These are phyloP conservation scores for Hylodesmum podocarpum DNA, from an alignment of 306 rosid species.

Conservation along the genomic window DNA sequence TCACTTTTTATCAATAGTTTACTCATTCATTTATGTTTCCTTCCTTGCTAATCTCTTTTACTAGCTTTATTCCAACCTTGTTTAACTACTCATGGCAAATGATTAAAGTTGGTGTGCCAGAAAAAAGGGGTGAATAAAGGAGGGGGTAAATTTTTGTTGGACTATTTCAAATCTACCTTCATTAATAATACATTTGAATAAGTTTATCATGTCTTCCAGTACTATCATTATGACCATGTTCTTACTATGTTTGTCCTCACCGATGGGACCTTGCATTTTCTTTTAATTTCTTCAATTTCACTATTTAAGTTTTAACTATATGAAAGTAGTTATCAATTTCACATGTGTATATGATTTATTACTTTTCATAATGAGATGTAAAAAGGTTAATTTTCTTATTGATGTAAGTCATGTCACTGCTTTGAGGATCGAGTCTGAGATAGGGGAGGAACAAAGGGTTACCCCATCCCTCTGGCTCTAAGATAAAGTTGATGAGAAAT, in stretches of 20 bases:
- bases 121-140: neutral
- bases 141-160: neutral
- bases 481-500: neutral
- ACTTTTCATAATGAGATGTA: neutral
- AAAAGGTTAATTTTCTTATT: neutral
- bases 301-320: neutral
- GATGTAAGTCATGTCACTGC: neutral
- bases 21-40: neutral
- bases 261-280: neutral
- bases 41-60: constrained; percentile 7
- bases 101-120: neutral
- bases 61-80: constrained; percentile 28
- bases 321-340: neutral
- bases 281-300: neutral
- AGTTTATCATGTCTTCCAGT: neutral
- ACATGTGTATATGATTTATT: neutral
- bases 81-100: constrained; percentile 21
- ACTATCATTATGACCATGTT: neutral
- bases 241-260: neutral
- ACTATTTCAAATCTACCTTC: neutral
- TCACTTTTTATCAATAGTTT: neutral
- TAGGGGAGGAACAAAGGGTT: neutral
- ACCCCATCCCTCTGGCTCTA: neutral
- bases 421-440: neutral
- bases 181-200: neutral